Percentiles rank a stretch among this genome's conserved stretches.
phyloP scores from a whole-genome alignment of 2,329 filamentous ascomycete species.

The Sporothrix curviconia region DNA sequence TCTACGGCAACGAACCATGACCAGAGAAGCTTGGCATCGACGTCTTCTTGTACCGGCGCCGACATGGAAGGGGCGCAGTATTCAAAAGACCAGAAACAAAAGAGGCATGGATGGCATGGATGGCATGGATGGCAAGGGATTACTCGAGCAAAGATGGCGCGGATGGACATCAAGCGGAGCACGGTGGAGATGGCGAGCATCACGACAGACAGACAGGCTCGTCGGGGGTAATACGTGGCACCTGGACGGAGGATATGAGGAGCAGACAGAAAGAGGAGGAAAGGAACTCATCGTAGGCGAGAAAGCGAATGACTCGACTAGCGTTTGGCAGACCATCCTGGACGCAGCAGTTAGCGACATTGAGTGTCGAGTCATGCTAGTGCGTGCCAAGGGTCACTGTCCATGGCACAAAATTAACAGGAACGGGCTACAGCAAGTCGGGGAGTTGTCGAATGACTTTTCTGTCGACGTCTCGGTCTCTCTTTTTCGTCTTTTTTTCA shows the following conservation, averaged over 20 bases:
- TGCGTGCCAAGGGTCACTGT: not conserved
- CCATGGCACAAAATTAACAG: not conserved
- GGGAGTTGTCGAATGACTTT: too few species aligned
- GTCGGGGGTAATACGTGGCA: too few species aligned
- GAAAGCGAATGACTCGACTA: not conserved
- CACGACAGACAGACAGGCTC: too few species aligned
- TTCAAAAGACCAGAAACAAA: not conserved
- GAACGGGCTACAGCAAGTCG: too few species aligned
- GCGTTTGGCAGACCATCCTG: not conserved
- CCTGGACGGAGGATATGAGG: too few species aligned
- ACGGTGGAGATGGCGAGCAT: too few species aligned
- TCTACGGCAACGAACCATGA: not conserved
- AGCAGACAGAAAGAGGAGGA: not conserved
- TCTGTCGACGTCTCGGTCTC: too few species aligned
- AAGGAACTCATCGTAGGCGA: not conserved
- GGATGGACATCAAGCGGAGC: too few species aligned
- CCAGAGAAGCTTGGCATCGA: not conserved
- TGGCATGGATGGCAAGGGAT: not conserved
- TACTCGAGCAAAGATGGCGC: too few species aligned
- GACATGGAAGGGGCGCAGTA: not conserved
- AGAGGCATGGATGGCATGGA: not conserved
- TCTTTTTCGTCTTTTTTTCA: too few species aligned
- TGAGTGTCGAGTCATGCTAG: slow-evolving; percentile 15
- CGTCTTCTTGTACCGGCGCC: not conserved
- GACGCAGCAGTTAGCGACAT: not conserved